Conservation (phyloP, 768 basidiomycete genomes). For the Rhizopogon vesiculosus region DNA sequence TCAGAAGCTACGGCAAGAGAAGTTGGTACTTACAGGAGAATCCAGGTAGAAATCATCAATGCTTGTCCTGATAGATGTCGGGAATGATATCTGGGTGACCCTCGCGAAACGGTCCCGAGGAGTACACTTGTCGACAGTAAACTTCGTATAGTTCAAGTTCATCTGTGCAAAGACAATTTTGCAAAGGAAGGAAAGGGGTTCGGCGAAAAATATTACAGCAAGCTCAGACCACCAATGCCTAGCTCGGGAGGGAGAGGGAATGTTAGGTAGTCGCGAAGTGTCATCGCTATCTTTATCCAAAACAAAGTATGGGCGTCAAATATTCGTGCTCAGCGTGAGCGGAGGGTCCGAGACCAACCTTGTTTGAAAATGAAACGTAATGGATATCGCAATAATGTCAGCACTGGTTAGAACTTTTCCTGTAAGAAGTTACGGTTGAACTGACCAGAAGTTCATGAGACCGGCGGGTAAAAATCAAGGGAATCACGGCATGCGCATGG, state of each 20-base stretch:
- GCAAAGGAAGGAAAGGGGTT: background rate
- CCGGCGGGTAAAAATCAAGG: background rate
- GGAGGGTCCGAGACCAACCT: background rate
- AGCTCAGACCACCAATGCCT: background rate
- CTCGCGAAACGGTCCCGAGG: constrained; percentile 21
- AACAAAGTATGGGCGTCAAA: background rate
- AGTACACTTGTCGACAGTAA: constrained; percentile 26
- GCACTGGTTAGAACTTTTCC: background rate
- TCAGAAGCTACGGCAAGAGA: background rate
- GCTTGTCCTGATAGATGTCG: constrained; percentile 28
- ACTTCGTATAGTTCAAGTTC: constrained; percentile 28
- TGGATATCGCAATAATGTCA: background rate
- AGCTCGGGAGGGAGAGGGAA: background rate
- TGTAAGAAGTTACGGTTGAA: background rate
- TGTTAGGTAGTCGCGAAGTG: background rate
- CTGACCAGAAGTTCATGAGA: background rate
- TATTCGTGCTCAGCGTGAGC: background rate
- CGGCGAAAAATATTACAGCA: background rate
- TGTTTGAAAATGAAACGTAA: constrained; percentile 1
- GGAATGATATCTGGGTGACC: constrained; percentile 25
- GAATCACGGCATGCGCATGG: background rate
- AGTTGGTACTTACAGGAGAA: constrained; percentile 17
- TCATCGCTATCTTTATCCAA: constrained; percentile 1
- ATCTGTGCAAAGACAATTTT: constrained; percentile 8
- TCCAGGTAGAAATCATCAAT: constrained; percentile 25